Evolutionary conservation across 1,284 basidiomycete species (phyloP), one percentile per base, ranked within the genome.

Genomic region (Trichosporon sp.): DNA sequence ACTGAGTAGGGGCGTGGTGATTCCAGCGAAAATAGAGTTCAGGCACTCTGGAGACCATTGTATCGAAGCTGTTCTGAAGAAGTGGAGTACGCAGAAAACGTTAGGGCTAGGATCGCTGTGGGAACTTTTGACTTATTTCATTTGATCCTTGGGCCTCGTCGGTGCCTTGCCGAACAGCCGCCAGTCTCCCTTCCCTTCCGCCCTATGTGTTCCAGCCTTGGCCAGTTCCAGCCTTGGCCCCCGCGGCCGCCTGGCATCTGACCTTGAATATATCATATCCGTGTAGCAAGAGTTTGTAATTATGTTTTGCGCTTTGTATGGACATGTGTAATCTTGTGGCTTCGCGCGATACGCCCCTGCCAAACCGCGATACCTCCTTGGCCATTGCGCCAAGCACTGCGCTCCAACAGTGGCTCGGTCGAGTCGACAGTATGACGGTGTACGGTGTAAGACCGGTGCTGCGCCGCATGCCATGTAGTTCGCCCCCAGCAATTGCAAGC

Each of bases 81-180:
- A 18, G 27, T 31, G 27, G 18, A 29, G 56, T 23, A 32, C 15
- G 53, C 15, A 31, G 27, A 13, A 58, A 58, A 31, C 4, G 29
- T 9, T 9, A 60, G 56, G 56, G 29, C 18, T 6, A 32, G 56
- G 56, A 31, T 60, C 11, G 27, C 56, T 60, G 56, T 60, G 56
- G 56, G 56, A 60, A 60, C 56, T 12, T 60, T 60, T 60, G 56
- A 60, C 56, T 60, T 60, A 60, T 60, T 60, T n/a, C 29, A 60
- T 60, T 60, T 15, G 27, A 31, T 60, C 56, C 56, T n/a, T 60
- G 56, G 56, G 18, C 56, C 18, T 31, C 13, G 56, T 31, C 29
- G 18, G 56, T 60, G 56, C 56, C 56, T 60, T 60, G 56, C 12
- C 8, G 56, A 60, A 60, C 56, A 31, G 18, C 27, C 18, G 29